phyloP scores from a whole-genome alignment of 2,329 filamentous ascomycete species.

The Magnaporthiopsis rhizophila region DNA sequence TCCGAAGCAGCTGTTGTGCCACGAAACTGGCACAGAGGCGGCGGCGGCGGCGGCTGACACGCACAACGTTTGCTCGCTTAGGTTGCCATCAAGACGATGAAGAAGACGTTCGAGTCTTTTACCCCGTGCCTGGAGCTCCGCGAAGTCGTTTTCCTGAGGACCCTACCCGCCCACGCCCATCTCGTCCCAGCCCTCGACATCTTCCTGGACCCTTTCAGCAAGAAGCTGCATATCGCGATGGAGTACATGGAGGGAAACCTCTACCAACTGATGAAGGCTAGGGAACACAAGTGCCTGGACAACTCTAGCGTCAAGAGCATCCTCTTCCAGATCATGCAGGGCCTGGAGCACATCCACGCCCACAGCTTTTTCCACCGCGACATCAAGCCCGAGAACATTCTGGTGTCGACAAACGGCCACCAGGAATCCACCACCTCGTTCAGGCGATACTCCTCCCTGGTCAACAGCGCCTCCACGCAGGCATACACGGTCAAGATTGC shows the following conservation, averaged over 20 bases:
- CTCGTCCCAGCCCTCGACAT: conserved; percentile 97
- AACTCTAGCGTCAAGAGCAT: conserved; percentile 94
- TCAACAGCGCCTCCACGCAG: conserved; percentile 91
- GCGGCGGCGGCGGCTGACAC: background rate
- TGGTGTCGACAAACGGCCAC: conserved; percentile 84
- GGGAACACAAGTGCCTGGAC: conserved; percentile 91
- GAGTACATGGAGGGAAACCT: conserved; percentile 99
- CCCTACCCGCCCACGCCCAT: conserved; percentile 79
- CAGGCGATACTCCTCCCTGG: conserved; percentile 82
- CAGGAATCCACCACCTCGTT: conserved; percentile 79
- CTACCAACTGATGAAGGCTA: conserved; percentile 97
- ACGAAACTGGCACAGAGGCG: background rate
- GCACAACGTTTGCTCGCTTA: conserved; percentile 27
- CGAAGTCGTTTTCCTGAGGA: conserved; percentile 93
- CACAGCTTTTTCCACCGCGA: conserved; percentile 98
- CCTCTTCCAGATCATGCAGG: conserved; percentile 91
- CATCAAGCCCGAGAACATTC: conserved; percentile 98
- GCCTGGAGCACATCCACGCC: conserved; percentile 93
- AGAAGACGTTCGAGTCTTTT: conserved; percentile 96
- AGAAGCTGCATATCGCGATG: conserved; percentile 97
- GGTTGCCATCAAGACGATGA: conserved; percentile 99
- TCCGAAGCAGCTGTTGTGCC: background rate
- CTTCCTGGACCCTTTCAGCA: conserved; percentile 91
- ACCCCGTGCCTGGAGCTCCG: conserved; percentile 83
- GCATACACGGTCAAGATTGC: conserved; percentile 97